These are phyloP conservation scores for Tetracladium marchalianum DNA, from an alignment of 495 filamentous ascomycete species.

Conservation along the genomic window DNA sequence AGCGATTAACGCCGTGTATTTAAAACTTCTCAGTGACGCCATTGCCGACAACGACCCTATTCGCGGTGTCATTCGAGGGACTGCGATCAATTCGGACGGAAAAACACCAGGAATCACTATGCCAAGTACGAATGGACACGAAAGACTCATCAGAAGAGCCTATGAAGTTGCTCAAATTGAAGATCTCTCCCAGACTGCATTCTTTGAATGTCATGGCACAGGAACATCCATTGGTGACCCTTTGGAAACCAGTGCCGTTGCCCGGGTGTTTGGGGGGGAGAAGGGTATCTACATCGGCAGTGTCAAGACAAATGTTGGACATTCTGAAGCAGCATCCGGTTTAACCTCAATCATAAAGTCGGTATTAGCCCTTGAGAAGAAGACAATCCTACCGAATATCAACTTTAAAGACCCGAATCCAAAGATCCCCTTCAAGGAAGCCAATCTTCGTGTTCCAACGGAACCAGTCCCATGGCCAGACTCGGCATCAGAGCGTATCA, in stretches of 20 bases:
- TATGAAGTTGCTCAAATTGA: constrained; percentile 33
- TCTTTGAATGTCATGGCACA: constrained; percentile 28
- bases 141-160: constrained; percentile 37
- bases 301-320: constrained; percentile 44
- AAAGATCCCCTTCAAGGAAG: constrained; percentile 25
- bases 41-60: constrained; percentile 45
- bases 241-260: constrained; percentile 42
- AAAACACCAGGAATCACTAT: constrained; percentile 43
- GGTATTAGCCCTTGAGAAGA: constrained; percentile 42
- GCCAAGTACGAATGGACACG: constrained; percentile 47
- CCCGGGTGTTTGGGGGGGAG: constrained; percentile 41
- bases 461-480: constrained; percentile 12
- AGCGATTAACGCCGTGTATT: constrained; percentile 42
- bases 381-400: constrained; percentile 34
- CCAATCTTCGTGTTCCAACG: constrained; percentile 20
- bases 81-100: constrained; percentile 47
- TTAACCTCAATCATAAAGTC: constrained; percentile 47
- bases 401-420: constrained; percentile 27
- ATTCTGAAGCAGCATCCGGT: constrained; percentile 45
- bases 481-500: neutral
- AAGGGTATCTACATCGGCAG: constrained; percentile 25
- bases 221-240: constrained; percentile 40
- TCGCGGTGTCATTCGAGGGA: constrained; percentile 48
- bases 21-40: constrained; percentile 51
- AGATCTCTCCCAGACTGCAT: constrained; percentile 4